phyloP scores from a whole-genome alignment of 2,329 filamentous ascomycete genomes.

The Clonostachys sp. region DNA sequence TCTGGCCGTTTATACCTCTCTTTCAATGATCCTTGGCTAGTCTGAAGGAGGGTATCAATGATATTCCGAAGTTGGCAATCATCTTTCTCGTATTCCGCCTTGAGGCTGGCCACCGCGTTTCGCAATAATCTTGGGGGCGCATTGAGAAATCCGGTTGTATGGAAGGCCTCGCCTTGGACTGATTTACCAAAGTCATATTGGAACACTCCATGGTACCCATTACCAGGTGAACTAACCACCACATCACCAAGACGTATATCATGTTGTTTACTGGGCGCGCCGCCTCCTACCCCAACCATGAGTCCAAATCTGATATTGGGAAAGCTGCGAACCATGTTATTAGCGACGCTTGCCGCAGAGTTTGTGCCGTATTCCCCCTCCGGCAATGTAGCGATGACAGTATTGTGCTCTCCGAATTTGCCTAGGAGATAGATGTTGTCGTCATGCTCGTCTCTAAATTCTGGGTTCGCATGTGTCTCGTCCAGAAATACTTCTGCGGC shows the following conservation, averaged over 20 bases:
- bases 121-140: not conserved
- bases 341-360: slow-evolving; percentile 14
- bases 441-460: slow-evolving; percentile 9
- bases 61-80: not conserved
- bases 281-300: slow-evolving; percentile 22
- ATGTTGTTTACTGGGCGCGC: slow-evolving; percentile 20
- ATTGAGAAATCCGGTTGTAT: not conserved
- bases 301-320: slow-evolving; percentile 18
- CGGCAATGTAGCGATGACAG: slow-evolving; percentile 11
- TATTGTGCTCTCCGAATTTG: slow-evolving; percentile 7
- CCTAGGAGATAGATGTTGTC: slow-evolving; percentile 8
- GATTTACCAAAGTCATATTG: slow-evolving; percentile 6
- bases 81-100: not conserved
- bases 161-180: slow-evolving; percentile 2
- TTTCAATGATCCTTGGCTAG: too few relatives aligned
- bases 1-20: too few relatives aligned
- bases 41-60: too few relatives aligned
- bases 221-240: slow-evolving; percentile 7
- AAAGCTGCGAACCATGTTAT: slow-evolving; percentile 20
- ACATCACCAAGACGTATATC: slow-evolving; percentile 26
- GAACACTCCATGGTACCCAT: not conserved
- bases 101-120: not conserved
- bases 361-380: slow-evolving; percentile 7
- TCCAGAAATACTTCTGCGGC: slow-evolving; percentile 32
- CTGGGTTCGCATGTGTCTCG: slow-evolving; percentile 18